These are phyloP conservation scores for Bretschneidera sinensis DNA, from an alignment of 345 rosid genomes.

Conservation along the genomic window DNA sequence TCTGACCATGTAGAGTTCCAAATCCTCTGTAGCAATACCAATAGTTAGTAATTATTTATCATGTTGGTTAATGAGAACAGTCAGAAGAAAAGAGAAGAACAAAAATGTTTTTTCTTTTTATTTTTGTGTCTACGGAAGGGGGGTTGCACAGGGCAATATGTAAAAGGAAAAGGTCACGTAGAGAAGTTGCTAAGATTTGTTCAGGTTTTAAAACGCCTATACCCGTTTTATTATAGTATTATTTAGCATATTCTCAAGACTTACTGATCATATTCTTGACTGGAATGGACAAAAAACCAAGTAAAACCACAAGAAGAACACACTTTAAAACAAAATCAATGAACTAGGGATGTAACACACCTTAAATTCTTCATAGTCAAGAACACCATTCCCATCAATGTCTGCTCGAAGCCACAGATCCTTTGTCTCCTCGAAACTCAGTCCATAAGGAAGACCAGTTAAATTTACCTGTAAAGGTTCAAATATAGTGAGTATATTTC, in stretches of 20 bases:
- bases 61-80: background rate
- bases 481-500: conserved; percentile 12
- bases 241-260: background rate
- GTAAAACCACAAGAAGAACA: background rate
- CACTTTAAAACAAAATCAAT: background rate
- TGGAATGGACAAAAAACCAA: background rate
- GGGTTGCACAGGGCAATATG: too few species aligned
- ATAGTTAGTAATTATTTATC: background rate
- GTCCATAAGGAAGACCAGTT: conserved; percentile 53
- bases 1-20: conserved; percentile 35
- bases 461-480: conserved; percentile 45
- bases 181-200: too few species aligned
- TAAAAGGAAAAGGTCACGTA: too few species aligned
- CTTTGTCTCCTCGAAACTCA: conserved; percentile 53
- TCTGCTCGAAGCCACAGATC: conserved; percentile 68
- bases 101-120: too few species aligned
- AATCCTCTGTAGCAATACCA: conserved; percentile 26
- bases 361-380: conserved; percentile 61
- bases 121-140: too few species aligned
- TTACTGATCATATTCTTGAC: background rate
- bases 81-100: background rate
- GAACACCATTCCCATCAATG: conserved; percentile 51
- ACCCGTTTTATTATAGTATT: background rate
- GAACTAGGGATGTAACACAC: conserved; percentile 22
- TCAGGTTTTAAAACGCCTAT: too few species aligned